Evolutionary conservation across 2,329 filamentous ascomycete genomes (phyloP).

Genomic region (Immersiporthe knoxdaviesiana): DNA sequence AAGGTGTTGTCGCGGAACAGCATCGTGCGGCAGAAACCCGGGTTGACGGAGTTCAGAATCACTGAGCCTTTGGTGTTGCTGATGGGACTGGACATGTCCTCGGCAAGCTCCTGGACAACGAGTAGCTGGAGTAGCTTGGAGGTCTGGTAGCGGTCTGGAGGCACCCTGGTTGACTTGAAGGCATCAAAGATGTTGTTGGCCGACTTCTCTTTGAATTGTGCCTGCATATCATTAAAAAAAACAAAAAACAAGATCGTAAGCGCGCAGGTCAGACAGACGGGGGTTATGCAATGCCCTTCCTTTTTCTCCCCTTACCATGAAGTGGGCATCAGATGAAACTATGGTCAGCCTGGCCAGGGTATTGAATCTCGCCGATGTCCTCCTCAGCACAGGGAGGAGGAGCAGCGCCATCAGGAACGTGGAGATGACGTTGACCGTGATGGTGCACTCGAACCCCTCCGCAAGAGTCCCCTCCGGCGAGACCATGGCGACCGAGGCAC

Average conservation of each 20-base stretch:
- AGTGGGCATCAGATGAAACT: conserved; percentile 45
- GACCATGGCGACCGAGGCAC: conserved; percentile 41
- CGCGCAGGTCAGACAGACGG: conserved; percentile 27
- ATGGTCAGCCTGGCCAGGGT: conserved; percentile 42
- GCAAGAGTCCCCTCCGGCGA: conserved; percentile 27
- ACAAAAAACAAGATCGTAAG: not conserved
- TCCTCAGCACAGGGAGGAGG: conserved; percentile 47
- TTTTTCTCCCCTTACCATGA: conserved; percentile 32
- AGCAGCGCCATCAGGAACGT: conserved; percentile 49
- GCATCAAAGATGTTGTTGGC: conserved; percentile 39
- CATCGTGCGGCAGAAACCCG: conserved; percentile 46
- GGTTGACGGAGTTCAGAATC: conserved; percentile 44
- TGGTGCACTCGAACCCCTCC: conserved; percentile 47
- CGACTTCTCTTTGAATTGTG: conserved; percentile 40
- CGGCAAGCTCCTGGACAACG: conserved; percentile 41
- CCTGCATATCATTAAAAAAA: no score
- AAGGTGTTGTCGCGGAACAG: conserved; percentile 41
- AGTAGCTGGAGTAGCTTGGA: conserved; percentile 42
- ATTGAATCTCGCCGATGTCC: conserved; percentile 40
- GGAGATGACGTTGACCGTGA: conserved; percentile 52
- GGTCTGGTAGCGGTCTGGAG: conserved; percentile 41
- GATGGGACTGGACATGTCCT: conserved; percentile 31
- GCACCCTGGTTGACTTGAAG: conserved; percentile 37
- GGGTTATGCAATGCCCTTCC: no score
- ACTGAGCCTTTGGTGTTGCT: conserved; percentile 39